phyloP scores from a whole-genome alignment of 176 grass and related monocot genomes.

The Cenchrus fungigraminus region DNA sequence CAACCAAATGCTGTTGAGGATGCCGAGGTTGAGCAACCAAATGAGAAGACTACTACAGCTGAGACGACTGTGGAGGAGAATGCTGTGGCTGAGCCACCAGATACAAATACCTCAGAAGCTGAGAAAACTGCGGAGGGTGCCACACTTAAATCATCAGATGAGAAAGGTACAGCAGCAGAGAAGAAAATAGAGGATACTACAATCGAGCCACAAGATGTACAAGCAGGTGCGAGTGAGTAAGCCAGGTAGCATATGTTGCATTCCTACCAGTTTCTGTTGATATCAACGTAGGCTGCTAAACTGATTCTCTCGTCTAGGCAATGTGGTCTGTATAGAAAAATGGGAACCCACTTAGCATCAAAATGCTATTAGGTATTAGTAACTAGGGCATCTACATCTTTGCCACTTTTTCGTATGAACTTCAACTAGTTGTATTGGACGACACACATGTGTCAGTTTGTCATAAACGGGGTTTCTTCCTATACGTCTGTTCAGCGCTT shows the following conservation, averaged over 20 bases:
- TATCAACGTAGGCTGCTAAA: conserved; percentile 29
- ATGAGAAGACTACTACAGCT: background rate
- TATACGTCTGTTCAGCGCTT: background rate
- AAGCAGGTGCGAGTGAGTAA: conserved; percentile 37
- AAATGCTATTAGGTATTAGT: conserved; percentile 37
- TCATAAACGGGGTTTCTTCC: conserved; percentile 26
- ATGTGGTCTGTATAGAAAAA: conserved; percentile 55
- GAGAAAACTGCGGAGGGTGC: conserved; percentile 12
- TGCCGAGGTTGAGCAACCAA: background rate
- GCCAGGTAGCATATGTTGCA: background rate
- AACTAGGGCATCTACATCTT: conserved; percentile 19
- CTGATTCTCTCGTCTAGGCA: conserved; percentile 45
- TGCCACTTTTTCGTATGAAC: conserved; percentile 22
- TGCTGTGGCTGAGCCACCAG: background rate
- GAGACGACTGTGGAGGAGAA: background rate
- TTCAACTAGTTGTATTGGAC: conserved; percentile 31
- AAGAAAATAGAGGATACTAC: background rate
- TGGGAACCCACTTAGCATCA: conserved; percentile 42
- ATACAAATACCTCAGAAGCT: background rate
- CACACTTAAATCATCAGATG: background rate
- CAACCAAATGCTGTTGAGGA: background rate
- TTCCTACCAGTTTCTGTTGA: conserved; percentile 39
- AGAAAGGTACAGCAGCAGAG: background rate
- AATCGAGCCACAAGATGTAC: conserved; percentile 16
- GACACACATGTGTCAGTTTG: conserved; percentile 4